These are phyloP conservation scores for Emericellopsis atlantica DNA, from an alignment of 2,329 filamentous ascomycete genomes.

Conservation along the genomic window DNA sequence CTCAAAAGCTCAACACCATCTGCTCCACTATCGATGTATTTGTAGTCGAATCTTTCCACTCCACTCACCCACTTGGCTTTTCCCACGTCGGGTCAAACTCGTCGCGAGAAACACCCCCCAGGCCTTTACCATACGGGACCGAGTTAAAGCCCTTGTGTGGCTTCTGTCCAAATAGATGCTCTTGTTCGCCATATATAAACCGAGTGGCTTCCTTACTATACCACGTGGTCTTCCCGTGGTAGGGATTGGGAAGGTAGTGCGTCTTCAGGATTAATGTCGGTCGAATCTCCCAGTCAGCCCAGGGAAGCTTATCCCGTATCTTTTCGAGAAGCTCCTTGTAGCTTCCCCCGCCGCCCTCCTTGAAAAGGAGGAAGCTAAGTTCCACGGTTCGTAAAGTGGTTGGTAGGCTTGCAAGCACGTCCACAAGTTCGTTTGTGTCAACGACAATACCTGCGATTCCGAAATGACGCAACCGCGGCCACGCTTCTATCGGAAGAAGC, in stretches of 20 bases:
- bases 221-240: background rate
- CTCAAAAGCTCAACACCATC: too few relatives aligned
- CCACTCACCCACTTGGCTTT: too few relatives aligned
- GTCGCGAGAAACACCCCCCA: too few relatives aligned
- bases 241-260: background rate
- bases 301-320: constrained; percentile 3
- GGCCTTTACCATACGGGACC: too few relatives aligned
- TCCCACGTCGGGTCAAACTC: too few relatives aligned
- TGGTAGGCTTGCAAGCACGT: constrained; percentile 13
- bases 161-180: background rate
- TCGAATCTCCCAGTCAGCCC: background rate
- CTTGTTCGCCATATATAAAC: background rate
- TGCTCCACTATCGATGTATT: too few relatives aligned
- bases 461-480: constrained; percentile 16
- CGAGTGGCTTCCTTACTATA: background rate
- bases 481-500: constrained; percentile 15
- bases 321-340: constrained; percentile 7
- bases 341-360: constrained; percentile 2
- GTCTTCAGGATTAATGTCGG: background rate
- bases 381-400: constrained; percentile 15
- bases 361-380: constrained; percentile 17
- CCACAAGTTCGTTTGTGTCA: constrained; percentile 11
- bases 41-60: too few relatives aligned
- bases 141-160: too few relatives aligned
- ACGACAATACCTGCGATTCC: constrained; percentile 13